Conservation (phyloP, 225 moss, liverwort and hornwort species). For the Pseudisothecium myosuroides region DNA sequence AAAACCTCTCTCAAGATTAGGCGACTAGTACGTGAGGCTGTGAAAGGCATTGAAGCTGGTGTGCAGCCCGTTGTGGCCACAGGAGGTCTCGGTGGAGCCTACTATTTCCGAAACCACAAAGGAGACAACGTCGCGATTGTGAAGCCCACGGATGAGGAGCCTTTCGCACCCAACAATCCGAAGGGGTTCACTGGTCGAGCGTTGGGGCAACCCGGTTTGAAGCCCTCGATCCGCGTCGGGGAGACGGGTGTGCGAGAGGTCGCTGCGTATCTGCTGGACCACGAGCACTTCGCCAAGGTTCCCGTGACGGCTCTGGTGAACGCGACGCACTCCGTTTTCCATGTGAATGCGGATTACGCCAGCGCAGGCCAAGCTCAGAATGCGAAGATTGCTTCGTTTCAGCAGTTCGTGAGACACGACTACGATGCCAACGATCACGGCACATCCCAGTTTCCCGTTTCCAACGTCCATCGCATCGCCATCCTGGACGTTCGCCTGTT, state of each 20-base stretch:
- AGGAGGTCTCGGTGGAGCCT: slow-evolving; percentile 81
- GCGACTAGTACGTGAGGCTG: slow-evolving; percentile 59
- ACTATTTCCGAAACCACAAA: slow-evolving; percentile 62
- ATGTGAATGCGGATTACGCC: slow-evolving; percentile 42
- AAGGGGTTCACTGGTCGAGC: slow-evolving; percentile 78
- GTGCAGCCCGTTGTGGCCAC: slow-evolving; percentile 49
- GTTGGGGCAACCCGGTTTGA: slow-evolving; percentile 76
- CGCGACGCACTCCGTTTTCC: slow-evolving; percentile 69
- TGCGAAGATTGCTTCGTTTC: slow-evolving; percentile 78
- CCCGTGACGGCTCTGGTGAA: slow-evolving; percentile 78
- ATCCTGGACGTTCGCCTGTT: slow-evolving; percentile 76
- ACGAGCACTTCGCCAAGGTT: slow-evolving; percentile 71
- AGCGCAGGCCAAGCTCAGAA: background rate
- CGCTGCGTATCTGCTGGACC: slow-evolving; percentile 84
- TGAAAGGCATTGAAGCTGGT: slow-evolving; percentile 63
- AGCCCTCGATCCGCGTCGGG: slow-evolving; percentile 86
- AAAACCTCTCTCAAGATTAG: slow-evolving; percentile 35
- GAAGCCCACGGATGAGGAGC: slow-evolving; percentile 94
- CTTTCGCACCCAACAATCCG: slow-evolving; percentile 92
- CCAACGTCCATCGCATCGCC: slow-evolving; percentile 79
- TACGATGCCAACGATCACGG: slow-evolving; percentile 78
- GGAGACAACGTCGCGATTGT: slow-evolving; percentile 74
- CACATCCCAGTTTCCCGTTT: slow-evolving; percentile 70
- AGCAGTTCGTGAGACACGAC: slow-evolving; percentile 84
- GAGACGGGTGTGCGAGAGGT: slow-evolving; percentile 96